phyloP scores from a whole-genome alignment of 1,139 yeast species.

The Diutina sp. region DNA sequence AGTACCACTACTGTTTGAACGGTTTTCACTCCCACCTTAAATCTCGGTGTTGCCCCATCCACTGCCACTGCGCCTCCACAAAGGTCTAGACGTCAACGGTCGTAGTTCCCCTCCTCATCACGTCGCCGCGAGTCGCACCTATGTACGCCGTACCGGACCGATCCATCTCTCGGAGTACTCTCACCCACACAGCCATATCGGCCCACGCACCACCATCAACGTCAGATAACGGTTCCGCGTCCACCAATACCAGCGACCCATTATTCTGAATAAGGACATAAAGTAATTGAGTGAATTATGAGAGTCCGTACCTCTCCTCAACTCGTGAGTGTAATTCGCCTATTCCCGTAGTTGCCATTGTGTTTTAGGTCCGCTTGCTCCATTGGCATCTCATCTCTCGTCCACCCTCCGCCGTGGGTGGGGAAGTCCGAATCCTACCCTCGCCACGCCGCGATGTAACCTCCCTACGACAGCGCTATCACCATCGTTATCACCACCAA shows the following conservation, averaged over 20 bases:
- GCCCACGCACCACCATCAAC: background rate
- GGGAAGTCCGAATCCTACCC: background rate
- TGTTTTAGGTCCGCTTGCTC: background rate
- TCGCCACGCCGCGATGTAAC: background rate
- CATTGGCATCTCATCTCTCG: background rate
- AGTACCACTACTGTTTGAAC: too few species aligned
- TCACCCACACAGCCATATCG: background rate
- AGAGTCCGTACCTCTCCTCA: background rate
- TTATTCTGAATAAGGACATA: too few species aligned
- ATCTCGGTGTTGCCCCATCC: too few species aligned
- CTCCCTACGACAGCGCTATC: background rate
- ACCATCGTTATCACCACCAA: too few species aligned
- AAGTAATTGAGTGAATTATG: too few species aligned
- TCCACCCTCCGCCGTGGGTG: background rate
- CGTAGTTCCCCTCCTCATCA: background rate
- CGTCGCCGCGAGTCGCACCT: background rate
- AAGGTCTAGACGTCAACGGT: background rate
- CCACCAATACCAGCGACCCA: too few species aligned
- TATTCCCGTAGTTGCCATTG: background rate
- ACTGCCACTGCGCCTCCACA: too few species aligned
- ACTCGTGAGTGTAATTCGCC: background rate
- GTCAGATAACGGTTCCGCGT: too few species aligned
- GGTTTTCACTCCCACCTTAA: too few species aligned
- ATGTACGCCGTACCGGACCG: background rate
- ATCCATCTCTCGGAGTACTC: background rate